phyloP scores from a whole-genome alignment of 148 eudicot genomes.

The Rhododendron williamsianum region DNA sequence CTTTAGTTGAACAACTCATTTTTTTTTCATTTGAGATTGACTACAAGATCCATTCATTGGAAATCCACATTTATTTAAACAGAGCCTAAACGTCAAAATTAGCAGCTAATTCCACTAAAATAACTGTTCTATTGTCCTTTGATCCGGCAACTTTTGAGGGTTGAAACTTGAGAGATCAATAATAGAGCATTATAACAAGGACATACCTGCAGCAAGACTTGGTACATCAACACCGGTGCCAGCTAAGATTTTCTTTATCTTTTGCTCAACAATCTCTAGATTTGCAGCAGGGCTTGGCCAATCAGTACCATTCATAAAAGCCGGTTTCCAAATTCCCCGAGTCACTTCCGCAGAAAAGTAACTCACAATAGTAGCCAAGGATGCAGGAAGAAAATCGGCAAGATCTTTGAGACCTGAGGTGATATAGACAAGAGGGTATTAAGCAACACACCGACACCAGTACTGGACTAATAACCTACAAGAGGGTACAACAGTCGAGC shows the following conservation, averaged over 20 bases:
- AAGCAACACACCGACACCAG: not conserved
- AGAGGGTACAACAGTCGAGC: not conserved
- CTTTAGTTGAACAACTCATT: not conserved
- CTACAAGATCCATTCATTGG: not conserved
- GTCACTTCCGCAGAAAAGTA: slow-evolving; percentile 92
- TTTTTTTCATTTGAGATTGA: not conserved
- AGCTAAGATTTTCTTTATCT: slow-evolving; percentile 72
- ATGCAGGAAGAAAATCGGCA: slow-evolving; percentile 89
- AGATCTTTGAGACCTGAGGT: slow-evolving; percentile 79
- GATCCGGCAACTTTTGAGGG: not conserved
- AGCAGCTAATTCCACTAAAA: not conserved
- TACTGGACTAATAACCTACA: not conserved
- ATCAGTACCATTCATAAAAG: slow-evolving; percentile 37
- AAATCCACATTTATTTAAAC: not conserved
- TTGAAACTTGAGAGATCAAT: not conserved
- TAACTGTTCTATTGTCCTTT: not conserved
- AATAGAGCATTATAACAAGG: not conserved
- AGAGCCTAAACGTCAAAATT: too few relatives aligned
- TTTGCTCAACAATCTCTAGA: slow-evolving; percentile 69
- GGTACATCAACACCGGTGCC: slow-evolving; percentile 90
- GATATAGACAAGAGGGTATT: not conserved
- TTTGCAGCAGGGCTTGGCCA: slow-evolving; percentile 98
- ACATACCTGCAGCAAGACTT: slow-evolving; percentile 64
- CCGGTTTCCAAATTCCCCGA: slow-evolving; percentile 83
- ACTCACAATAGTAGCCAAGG: slow-evolving; percentile 80